Evolutionary conservation across 495 filamentous ascomycete species (phyloP), one percentile per base, ranked within the genome.

Genomic region (Aspergillus biplanus): DNA sequence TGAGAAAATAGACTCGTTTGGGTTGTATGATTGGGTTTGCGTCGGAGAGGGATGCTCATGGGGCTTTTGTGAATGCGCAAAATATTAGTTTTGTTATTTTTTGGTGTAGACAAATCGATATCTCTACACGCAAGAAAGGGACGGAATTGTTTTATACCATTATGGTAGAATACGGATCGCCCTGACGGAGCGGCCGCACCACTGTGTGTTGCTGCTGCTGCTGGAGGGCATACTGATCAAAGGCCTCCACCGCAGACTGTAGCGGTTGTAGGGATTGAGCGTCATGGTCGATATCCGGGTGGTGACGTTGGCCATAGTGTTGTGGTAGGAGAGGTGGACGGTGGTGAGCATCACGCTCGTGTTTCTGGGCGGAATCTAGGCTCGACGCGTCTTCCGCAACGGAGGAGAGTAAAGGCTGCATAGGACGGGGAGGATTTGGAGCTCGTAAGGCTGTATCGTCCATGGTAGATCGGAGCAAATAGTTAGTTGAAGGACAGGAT

Each of bases 191-290:
- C 61, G 46, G 16, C 52, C 61, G 53, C 33, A 15, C 53, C 7
- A 18, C 61, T 21, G 37, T 13, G 5, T 69, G 68, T 7, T 59
- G 61, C 48, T 58, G 62, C 5, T 62, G 67, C 49, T 59, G 54
- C 48, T 68, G 71, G 16, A 69, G 65, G 16, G 66, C 42, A 59
- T 67, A 66, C 7, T 66, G 50, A 6, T 63, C 56, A 31, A 71
- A 60, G 37, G 69, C 61, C 35, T 65, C 72, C 7, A 72, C 62
- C 5, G 71, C 52, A 42, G 62, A 55, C 33, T 71, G 71, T 32
- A 75, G 65, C 1, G 66, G 52, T 7, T 67, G 67, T 37, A 75
- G 64, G 0, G 67, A 63, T 37, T 72, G 69, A 33, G 73, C 61
- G 47, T 73, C 70, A 11, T 39, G 21, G 31, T 57, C 61, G 46